Percentiles rank a stretch among this genome's conserved stretches.
Evolutionary conservation across 495 filamentous ascomycete species (phyloP).

Genomic region (Lichina pygmaea): DNA sequence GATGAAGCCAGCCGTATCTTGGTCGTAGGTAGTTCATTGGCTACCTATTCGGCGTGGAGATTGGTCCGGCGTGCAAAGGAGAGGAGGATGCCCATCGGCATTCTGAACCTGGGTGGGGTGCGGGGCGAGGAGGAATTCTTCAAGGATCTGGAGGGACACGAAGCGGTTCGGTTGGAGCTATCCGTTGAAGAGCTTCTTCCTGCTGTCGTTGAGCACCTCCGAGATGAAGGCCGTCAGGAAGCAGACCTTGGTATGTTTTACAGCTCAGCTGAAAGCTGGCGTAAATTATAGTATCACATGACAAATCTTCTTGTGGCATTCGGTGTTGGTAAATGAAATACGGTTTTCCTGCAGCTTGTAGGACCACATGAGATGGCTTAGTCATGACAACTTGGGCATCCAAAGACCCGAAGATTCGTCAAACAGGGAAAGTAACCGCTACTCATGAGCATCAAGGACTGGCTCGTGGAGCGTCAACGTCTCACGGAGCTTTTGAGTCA

Average conservation of each 20-base stretch:
- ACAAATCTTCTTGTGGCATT: neutral
- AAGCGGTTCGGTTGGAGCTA: neutral
- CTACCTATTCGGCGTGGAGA: slow-evolving; percentile 86
- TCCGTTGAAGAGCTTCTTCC: neutral
- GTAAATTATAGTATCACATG: too few species aligned
- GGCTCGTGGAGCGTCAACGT: slow-evolving; percentile 1
- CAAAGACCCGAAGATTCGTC: too few species aligned
- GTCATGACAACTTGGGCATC: neutral
- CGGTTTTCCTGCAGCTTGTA: neutral
- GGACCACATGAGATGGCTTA: neutral
- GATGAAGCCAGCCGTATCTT: slow-evolving; percentile 48
- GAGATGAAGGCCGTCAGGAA: neutral
- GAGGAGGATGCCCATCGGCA: slow-evolving; percentile 56
- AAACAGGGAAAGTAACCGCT: neutral
- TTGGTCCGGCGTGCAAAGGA: slow-evolving; percentile 62
- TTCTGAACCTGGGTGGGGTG: slow-evolving; percentile 63
- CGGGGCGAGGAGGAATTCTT: slow-evolving; percentile 43
- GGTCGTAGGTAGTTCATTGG: slow-evolving; percentile 66
- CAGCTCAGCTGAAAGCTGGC: too few species aligned
- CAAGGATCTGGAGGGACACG: neutral
- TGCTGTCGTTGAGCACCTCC: neutral
- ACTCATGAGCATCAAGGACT: neutral
- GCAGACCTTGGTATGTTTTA: too few species aligned
- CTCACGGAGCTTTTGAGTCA: slow-evolving; percentile 15
- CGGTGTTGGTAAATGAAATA: neutral